phyloP scores from a whole-genome alignment of 352 stramenopile species.

The Hyaloperonospora brassicae region DNA sequence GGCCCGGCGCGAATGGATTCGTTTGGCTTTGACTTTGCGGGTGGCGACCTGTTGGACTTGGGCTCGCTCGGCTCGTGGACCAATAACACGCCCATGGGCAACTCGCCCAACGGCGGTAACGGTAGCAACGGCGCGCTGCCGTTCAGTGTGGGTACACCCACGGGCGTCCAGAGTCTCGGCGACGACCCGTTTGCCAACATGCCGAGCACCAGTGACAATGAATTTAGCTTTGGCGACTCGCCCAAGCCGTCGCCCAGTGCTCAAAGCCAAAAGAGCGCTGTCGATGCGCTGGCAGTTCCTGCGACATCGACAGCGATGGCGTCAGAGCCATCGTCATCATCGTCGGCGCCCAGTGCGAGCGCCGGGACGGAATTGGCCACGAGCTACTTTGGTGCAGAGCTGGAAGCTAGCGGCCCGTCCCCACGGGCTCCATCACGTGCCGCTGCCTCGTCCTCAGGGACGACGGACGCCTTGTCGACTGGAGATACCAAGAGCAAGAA shows the following conservation, averaged over 20 bases:
- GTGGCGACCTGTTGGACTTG: conserved; percentile 67
- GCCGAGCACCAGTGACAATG: conserved; percentile 37
- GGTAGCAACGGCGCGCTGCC: conserved; percentile 31
- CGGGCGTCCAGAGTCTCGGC: conserved; percentile 72
- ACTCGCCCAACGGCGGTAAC: conserved; percentile 48
- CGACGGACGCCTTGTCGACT: conserved; percentile 11
- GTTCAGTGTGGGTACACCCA: conserved; percentile 81
- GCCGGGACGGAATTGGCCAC: conserved; percentile 31
- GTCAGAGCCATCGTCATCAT: neutral
- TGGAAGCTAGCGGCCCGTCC: conserved; percentile 22
- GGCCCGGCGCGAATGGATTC: conserved; percentile 49
- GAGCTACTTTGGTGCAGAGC: conserved; percentile 65
- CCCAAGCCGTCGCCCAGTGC: conserved; percentile 40
- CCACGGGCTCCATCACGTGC: conserved; percentile 6
- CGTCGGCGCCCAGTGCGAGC: conserved; percentile 12
- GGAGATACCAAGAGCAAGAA: conserved; percentile 24
- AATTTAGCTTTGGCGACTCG: conserved; percentile 78
- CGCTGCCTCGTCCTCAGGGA: conserved; percentile 7
- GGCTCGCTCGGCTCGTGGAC: conserved; percentile 64
- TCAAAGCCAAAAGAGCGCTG: conserved; percentile 11
- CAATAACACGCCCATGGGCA: conserved; percentile 55
- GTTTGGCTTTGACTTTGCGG: conserved; percentile 77
- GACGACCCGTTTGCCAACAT: conserved; percentile 63
- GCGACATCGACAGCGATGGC: neutral
- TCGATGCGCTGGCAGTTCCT: conserved; percentile 3